Evolutionary conservation across 352 stramenopile genomes (phyloP).

Genomic region (Globisporangium nagaii): DNA sequence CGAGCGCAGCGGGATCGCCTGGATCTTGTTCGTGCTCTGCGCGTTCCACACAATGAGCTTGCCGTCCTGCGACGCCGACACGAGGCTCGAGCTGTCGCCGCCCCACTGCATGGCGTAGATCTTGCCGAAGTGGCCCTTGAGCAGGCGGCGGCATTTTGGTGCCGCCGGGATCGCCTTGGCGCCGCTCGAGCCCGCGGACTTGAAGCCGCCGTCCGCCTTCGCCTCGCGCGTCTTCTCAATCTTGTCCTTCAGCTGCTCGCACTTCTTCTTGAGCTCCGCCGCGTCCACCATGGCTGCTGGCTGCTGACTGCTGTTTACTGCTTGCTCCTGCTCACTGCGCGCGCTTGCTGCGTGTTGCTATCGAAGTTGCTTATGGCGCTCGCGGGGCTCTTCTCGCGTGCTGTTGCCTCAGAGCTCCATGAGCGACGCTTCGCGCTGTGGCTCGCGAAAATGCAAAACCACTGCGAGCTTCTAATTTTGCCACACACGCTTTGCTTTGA

Average conservation of each 20-base stretch:
- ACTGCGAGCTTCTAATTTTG: no score
- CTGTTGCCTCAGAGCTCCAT: no score
- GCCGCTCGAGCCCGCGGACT: conserved; percentile 45
- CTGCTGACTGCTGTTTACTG: no score
- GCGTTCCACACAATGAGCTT: conserved; percentile 99
- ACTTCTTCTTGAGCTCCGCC: conserved; percentile 84
- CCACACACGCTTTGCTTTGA: no score
- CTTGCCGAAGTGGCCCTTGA: conserved; percentile 99
- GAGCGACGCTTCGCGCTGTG: no score
- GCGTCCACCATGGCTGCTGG: conserved; percentile 51
- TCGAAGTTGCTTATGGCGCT: no score
- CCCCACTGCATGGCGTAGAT: conserved; percentile 99
- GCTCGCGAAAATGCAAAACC: no score
- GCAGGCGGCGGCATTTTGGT: conserved; percentile 90
- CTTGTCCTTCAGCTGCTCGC: conserved; percentile 81
- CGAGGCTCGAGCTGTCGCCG: conserved; percentile 86
- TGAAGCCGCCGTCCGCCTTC: conserved; percentile 78
- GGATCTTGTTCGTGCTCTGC: conserved; percentile 95
- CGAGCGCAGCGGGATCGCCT: conserved; percentile 95
- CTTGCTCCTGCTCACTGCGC: no score
- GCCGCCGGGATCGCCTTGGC: conserved; percentile 78
- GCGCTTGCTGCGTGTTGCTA: no score
- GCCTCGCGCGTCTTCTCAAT: conserved; percentile 80
- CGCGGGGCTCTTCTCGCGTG: no score
- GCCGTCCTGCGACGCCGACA: conserved; percentile 95